Base-by-base conservation (phyloP, 2,329 filamentous ascomycete species). In the Domatiomyces catenatus region DNA sequence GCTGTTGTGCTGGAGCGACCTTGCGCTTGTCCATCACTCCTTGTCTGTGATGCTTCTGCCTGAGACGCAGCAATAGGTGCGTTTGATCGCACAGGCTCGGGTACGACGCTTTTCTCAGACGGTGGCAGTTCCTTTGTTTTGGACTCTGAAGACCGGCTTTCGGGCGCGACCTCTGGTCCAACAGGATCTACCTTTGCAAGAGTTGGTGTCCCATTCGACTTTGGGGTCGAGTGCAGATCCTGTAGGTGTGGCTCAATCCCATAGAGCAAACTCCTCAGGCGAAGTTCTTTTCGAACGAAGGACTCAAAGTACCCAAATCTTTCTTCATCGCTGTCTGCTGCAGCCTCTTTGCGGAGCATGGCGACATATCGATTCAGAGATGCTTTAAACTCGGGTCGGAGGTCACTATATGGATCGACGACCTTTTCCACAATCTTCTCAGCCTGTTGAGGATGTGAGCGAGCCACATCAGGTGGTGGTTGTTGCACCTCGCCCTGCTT, bases 331-430 rank as follows among this genome's bases (percentile, higher is more conserved):
- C 67, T 66, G 42, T 69, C 60, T 46, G 69, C 64, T 50, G 66
- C 64, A 26, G 71, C 68, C 58, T 79, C 75, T 48, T 71, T 69
- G 47, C 71, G 69, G 20, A 79, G 64, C 74, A 78, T 78, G 3
- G 67, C 64, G 26, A 75, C 70, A 57, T 73, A 79, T 43, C 75
- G 67, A 47, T 74, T 70, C 46, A 79, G 60, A 22, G 75, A 78
- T 1, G 74, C 73, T 56, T 70, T 73, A 55, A 72, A 77, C 72
- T 75, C 77, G 2, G 74, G 71, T 53, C 76, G 73, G n/a, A 79
- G 64, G 55, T 76, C 75, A 20, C 67, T 69, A 52, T 71, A 71
- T 4, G 72, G 71, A 55, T 76, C 69, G 48, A 66, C 51, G 50
- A 67, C 64, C 20, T 58, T 59, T 7, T 52, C 51, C 18, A 58